These are phyloP conservation scores for Xylaria sp. DNA, from an alignment of 2,329 filamentous ascomycete genomes.

Conservation along the genomic window DNA sequence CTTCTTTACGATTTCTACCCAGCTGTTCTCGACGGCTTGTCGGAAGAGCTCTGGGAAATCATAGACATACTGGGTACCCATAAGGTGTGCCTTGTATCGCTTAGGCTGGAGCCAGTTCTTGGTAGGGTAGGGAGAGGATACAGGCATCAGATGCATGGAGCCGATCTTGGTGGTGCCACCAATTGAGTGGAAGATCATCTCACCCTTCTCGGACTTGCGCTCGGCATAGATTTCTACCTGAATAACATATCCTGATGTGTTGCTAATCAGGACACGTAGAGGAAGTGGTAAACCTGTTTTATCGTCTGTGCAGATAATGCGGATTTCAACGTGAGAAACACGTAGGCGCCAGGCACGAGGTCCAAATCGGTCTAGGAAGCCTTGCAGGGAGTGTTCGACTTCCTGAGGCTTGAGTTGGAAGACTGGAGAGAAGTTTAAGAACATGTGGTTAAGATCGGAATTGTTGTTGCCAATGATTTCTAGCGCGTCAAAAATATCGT, in stretches of 20 bases:
- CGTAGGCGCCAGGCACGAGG: slow-evolving; percentile 95
- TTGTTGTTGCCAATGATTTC: slow-evolving; percentile 99
- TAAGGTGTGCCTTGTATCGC: slow-evolving; percentile 98
- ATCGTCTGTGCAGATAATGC: slow-evolving; percentile 96
- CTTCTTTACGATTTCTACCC: slow-evolving; percentile 79
- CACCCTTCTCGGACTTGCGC: slow-evolving; percentile 96
- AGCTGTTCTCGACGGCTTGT: slow-evolving; percentile 96
- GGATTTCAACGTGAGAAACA: slow-evolving; percentile 97
- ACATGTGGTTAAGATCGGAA: slow-evolving; percentile 99
- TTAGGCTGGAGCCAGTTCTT: slow-evolving; percentile 99
- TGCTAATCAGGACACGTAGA: slow-evolving; percentile 95
- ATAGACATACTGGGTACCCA: slow-evolving; percentile 99
- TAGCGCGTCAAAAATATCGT: slow-evolving; percentile 95
- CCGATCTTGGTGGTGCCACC: slow-evolving; percentile 95
- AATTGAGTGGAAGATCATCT: slow-evolving; percentile 99
- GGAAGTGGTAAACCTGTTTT: slow-evolving; percentile 86
- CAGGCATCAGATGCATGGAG: slow-evolving; percentile 91
- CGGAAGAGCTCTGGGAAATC: slow-evolving; percentile 99
- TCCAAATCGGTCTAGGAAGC: slow-evolving; percentile 96
- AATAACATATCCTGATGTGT: slow-evolving; percentile 97
- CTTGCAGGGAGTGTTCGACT: slow-evolving; percentile 91
- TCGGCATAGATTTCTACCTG: slow-evolving; percentile 98
- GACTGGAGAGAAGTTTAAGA: slow-evolving; percentile 98
- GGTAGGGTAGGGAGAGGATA: slow-evolving; percentile 92
- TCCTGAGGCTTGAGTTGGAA: slow-evolving; percentile 92